These are phyloP conservation scores for Canavalia ensiformis DNA, from an alignment of 306 rosid species.

Conservation along the genomic window DNA sequence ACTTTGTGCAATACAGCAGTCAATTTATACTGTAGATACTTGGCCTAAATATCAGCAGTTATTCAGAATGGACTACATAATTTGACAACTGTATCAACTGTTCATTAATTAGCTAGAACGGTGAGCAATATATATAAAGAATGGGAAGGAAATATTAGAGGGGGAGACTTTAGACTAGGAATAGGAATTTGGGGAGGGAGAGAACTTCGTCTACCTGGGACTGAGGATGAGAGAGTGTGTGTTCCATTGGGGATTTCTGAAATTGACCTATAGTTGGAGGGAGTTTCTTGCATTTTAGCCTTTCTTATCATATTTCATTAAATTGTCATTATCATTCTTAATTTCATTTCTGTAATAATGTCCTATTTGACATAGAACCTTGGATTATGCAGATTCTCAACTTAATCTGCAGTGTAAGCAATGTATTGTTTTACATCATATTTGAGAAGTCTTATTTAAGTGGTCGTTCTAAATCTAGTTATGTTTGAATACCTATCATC, in stretches of 20 bases:
- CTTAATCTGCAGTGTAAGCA: neutral
- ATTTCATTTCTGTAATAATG: constrained; percentile 2
- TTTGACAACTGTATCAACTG: neutral
- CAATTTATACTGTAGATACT: neutral
- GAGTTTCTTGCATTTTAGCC: constrained; percentile 24
- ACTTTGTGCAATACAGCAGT: constrained; percentile 3
- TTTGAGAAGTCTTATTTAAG: constrained; percentile 7
- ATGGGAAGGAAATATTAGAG: neutral
- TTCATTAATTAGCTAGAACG: neutral
- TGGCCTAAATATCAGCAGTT: neutral
- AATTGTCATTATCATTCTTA: neutral
- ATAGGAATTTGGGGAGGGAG: neutral
- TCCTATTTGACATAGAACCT: constrained; percentile 19
- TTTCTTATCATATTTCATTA: constrained; percentile 11
- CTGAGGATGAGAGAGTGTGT: neutral
- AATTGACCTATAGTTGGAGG: neutral
- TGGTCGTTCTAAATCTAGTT: neutral
- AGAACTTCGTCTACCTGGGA: neutral
- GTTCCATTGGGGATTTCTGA: neutral
- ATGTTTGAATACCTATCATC: constrained; percentile 8
- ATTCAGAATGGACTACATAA: neutral
- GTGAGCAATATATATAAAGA: neutral
- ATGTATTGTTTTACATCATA: neutral
- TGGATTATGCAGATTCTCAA: constrained; percentile 32
- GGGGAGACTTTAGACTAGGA: neutral